phyloP scores from a whole-genome alignment of 805 yeast genomes.

The Spathaspora girioi region DNA sequence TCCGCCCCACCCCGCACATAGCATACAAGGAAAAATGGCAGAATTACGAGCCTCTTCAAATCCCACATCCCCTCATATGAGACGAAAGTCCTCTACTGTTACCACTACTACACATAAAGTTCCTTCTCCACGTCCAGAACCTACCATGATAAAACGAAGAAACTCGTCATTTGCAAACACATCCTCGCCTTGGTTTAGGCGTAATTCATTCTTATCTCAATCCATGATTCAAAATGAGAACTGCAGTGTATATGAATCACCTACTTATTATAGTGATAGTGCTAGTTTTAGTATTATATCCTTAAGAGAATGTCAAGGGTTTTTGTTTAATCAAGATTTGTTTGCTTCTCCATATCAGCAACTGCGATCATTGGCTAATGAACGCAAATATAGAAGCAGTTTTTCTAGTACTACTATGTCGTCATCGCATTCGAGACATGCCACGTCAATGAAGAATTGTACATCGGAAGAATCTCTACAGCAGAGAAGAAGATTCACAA shows the following conservation, averaged over 20 bases:
- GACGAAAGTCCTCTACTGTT: conserved; percentile 3
- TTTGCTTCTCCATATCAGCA: conserved; percentile 74
- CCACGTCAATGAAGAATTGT: neutral
- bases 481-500: conserved; percentile 26
- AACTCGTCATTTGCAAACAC: conserved; percentile 29
- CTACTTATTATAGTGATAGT: conserved; percentile 25
- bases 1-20: neutral
- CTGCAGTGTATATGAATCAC: conserved; percentile 48
- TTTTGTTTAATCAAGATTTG: conserved; percentile 71
- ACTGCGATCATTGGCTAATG: conserved; percentile 32
- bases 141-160: conserved; percentile 14
- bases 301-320: conserved; percentile 66
- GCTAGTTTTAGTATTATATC: conserved; percentile 36
- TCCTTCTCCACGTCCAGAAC: conserved; percentile 7
- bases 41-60: conserved; percentile 1
- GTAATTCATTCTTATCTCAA: conserved; percentile 54
- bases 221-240: conserved; percentile 56
- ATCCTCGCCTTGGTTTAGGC: conserved; percentile 51
- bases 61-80: conserved; percentile 1
- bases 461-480: conserved; percentile 2
- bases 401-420: neutral
- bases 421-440: neutral
- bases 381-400: conserved; percentile 20
- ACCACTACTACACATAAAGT: neutral
- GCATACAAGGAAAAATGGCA: neutral